Evolutionary conservation across 148 eudicot species (phyloP).

Genomic region (Vaccinium myrtillus): DNA sequence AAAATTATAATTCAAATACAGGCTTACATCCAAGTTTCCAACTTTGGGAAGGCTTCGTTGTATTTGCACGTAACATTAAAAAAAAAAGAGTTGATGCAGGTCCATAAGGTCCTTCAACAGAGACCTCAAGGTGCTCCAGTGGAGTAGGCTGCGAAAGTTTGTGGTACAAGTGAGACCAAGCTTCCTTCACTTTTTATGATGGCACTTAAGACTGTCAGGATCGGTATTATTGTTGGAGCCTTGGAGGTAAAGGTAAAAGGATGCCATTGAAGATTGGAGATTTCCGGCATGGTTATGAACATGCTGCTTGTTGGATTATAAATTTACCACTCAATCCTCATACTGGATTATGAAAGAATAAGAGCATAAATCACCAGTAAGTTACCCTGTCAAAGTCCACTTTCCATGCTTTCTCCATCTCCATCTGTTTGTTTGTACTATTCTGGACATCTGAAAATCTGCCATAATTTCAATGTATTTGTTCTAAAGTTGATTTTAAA

Average conservation of each 20-base stretch:
- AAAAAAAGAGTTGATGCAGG: constrained; percentile 53
- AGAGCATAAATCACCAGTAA: neutral
- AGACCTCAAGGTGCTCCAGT: constrained; percentile 50
- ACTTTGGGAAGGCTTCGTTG: neutral
- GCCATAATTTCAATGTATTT: too few relatives aligned
- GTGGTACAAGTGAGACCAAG: constrained; percentile 56
- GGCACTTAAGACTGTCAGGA: constrained; percentile 52
- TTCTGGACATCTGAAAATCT: neutral
- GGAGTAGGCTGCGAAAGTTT: constrained; percentile 32
- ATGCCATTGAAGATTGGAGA: constrained; percentile 83
- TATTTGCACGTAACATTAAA: neutral
- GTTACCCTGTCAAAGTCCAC: constrained; percentile 1
- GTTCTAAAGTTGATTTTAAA: too few relatives aligned
- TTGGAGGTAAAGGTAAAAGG: constrained; percentile 67
- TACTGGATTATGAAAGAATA: neutral
- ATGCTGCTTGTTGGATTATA: constrained; percentile 63
- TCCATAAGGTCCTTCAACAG: constrained; percentile 78
- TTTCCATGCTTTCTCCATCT: neutral
- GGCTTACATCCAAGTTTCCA: neutral
- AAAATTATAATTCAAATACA: neutral
- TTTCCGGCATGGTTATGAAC: constrained; percentile 51
- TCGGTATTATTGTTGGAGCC: constrained; percentile 39
- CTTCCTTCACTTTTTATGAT: constrained; percentile 61
- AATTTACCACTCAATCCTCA: constrained; percentile 29
- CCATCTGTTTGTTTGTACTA: neutral